A percentile compares a stretch with the other conserved stretches of the same genome.
phyloP scores from a whole-genome alignment of 2,329 filamentous ascomycete species.

The Myriangium duriaei region DNA sequence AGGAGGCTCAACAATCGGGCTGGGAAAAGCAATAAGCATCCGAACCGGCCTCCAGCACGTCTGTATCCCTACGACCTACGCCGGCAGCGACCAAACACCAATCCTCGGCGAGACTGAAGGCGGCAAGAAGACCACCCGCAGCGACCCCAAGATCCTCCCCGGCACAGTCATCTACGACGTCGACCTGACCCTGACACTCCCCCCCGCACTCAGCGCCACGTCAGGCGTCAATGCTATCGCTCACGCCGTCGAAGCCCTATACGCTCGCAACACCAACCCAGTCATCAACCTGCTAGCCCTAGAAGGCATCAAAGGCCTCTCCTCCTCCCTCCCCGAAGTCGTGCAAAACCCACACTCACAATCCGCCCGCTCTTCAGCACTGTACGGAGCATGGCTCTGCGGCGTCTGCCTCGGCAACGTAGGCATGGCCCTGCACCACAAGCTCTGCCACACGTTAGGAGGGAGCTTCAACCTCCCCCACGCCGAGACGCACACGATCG shows the following conservation, averaged over 20 bases:
- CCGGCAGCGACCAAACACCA: conserved; percentile 46
- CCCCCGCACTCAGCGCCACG: conserved; percentile 39
- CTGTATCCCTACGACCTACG: conserved; percentile 25
- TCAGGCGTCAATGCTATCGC: conserved; percentile 56
- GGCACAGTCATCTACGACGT: conserved; percentile 53
- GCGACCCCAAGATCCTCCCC: conserved; percentile 48
- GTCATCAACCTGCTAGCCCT: conserved; percentile 46
- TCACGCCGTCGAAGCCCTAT: conserved; percentile 50
- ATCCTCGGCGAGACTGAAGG: conserved; percentile 50
- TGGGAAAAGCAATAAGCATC: conserved; percentile 30
- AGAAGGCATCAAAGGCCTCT: conserved; percentile 44
- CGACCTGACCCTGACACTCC: conserved; percentile 48
- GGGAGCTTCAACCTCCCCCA: conserved; percentile 53
- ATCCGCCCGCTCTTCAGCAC: conserved; percentile 39
- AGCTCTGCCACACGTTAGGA: conserved; percentile 53
- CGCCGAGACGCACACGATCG: conserved; percentile 51
- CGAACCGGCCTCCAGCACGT: conserved; percentile 24
- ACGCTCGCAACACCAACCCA: conserved; percentile 49
- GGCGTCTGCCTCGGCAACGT: conserved; percentile 47
- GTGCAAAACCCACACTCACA: conserved; percentile 32
- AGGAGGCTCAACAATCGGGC: conserved; percentile 48
- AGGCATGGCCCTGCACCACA: conserved; percentile 54
- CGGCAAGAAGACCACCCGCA: conserved; percentile 45
- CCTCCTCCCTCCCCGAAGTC: conserved; percentile 41
- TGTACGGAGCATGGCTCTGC: conserved; percentile 55